Evolutionary conservation across 1,284 basidiomycete genomes (phyloP), one percentile per base, ranked within the genome.

Genomic region (Papiliotrema fonsecae): DNA sequence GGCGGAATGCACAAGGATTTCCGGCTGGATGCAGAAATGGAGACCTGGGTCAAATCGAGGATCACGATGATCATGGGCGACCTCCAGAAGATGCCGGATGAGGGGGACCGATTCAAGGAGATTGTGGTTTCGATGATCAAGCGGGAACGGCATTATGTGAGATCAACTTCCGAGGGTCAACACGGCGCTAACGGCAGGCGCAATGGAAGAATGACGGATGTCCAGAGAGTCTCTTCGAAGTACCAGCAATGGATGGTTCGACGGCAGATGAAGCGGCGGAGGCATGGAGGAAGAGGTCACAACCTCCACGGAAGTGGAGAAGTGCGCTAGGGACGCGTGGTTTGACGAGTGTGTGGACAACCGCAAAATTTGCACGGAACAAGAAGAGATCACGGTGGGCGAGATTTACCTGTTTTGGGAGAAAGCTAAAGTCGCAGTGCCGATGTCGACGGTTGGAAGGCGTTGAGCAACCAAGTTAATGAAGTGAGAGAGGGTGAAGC

Each of bases 181-280:
- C 19, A 16, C 44, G 25, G 22, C 4, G 1, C n/a, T 35, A 2
- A 13, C 30, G 22, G 36, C 40, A 71, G 69, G 69, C 68, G 2
- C 54, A 60, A 56, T 72, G 70, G 70, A 72, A 72, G 51, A 72
- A 70, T 49, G 67, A 69, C 14, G 57, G 55, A 1, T 70, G 70
- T 49, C 65, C 65, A 1, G 67, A 70, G 49, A 39, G 47, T 3
- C 56, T 61, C 16, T 72, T 69, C 53, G 64, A 67, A 38, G 52
- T 67, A 18, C 58, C 58, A 0, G 61, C 66, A 1, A 42, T 67
- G 13, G 53, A 58, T 21, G 24, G 51, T 0, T 36, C 42, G 1
- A 56, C 56, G 1, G 57, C 54, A 13, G 38, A 45, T 16, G 52
- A 61, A 21, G 56, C 52, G 18, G 56, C 58, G 6, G 49, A 56